Conservation (phyloP, 1,284 basidiomycete genomes). For the Peniophora sp. region DNA sequence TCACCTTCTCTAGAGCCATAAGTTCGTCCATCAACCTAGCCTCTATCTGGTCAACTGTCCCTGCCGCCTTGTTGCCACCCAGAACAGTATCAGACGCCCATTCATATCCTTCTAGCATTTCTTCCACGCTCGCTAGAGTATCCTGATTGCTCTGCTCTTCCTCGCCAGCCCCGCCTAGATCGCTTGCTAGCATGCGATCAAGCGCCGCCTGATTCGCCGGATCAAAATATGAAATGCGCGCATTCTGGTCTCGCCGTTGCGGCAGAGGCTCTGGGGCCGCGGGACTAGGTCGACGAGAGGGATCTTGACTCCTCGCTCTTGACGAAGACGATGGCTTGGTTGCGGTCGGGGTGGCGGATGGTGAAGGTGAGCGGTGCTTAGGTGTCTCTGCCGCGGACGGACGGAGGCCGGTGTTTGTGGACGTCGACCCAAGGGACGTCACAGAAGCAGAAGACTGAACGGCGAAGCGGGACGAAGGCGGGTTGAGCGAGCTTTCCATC, state of each 20-base stretch:
- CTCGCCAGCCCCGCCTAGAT: constrained; percentile 43
- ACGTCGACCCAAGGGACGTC: constrained; percentile 14
- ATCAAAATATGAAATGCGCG: constrained; percentile 75
- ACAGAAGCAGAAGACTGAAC: constrained; percentile 17
- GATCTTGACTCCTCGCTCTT: constrained; percentile 6
- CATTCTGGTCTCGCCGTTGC: constrained; percentile 50
- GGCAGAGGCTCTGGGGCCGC: constrained; percentile 12
- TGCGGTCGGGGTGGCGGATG: background rate
- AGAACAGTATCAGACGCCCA: constrained; percentile 77
- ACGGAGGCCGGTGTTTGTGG: constrained; percentile 8
- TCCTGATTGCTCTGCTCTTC: constrained; percentile 73
- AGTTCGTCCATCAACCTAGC: constrained; percentile 81
- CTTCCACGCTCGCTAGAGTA: constrained; percentile 87
- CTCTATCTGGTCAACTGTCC: constrained; percentile 85
- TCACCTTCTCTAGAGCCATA: constrained; percentile 83
- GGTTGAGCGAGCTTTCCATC: constrained; percentile 13
- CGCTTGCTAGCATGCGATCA: constrained; percentile 64
- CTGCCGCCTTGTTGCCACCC: constrained; percentile 50
- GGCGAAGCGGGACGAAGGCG: constrained; percentile 13
- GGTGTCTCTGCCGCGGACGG: constrained; percentile 12
- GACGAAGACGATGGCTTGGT: constrained; percentile 8
- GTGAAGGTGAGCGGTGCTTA: background rate
- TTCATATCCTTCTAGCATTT: constrained; percentile 98
- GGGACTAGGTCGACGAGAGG: constrained; percentile 14
- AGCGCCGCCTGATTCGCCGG: constrained; percentile 63